Conservation (phyloP, 2,329 filamentous ascomycete genomes). For the Pyricularia sp. region DNA sequence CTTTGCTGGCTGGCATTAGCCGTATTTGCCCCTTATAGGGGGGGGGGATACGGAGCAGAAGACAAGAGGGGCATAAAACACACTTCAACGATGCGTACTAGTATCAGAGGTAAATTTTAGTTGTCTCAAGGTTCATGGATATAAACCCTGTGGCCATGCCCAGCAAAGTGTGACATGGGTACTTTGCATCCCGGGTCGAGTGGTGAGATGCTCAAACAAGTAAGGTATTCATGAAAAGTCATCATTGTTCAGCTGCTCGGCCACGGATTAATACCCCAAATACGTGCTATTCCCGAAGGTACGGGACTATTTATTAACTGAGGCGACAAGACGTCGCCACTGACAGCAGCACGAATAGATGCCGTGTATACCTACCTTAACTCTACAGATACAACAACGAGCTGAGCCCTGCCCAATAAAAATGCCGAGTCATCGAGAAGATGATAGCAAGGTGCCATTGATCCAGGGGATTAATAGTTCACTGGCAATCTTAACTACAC, state of each 20-base stretch:
- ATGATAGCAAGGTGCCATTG: not conserved
- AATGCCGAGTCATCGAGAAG: not conserved
- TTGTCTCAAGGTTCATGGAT: not conserved
- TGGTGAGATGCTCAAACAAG: not conserved
- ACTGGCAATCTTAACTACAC: not conserved
- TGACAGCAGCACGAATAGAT: not conserved
- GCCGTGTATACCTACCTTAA: not conserved
- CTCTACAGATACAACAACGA: not conserved
- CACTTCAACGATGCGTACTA: not conserved
- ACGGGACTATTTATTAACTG: not conserved
- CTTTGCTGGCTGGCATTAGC: no score
- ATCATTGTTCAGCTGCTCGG: not conserved
- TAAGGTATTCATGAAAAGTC: not conserved
- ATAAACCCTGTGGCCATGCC: not conserved
- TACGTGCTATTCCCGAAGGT: not conserved
- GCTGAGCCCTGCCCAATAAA: not conserved
- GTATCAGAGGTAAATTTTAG: not conserved
- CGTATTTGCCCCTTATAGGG: not conserved
- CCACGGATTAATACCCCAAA: not conserved
- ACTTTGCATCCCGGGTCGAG: not conserved
- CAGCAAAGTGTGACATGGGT: not conserved
- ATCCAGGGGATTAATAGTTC: not conserved
- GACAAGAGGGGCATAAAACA: not conserved
- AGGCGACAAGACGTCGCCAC: not conserved
- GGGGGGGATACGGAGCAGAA: no score